A percentile compares a stretch with the other conserved stretches of the same genome.
phyloP scores from a whole-genome alignment of 1,284 basidiomycete genomes.

The Coniophora puteana region DNA sequence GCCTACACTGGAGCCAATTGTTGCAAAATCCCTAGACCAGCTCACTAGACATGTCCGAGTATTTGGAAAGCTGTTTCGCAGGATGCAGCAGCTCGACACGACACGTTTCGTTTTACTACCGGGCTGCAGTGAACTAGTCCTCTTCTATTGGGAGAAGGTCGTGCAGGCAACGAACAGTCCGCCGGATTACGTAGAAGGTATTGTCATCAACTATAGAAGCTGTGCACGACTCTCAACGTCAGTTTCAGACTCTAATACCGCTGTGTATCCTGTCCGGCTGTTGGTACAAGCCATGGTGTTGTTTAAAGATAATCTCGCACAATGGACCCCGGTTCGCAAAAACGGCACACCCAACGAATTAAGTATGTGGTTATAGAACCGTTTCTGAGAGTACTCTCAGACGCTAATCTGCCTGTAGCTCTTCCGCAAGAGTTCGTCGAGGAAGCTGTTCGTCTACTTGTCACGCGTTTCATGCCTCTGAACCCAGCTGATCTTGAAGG shows the following conservation, averaged over 20 bases:
- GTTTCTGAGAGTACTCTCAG: constrained; percentile 2
- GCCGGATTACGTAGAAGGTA: constrained; percentile 55
- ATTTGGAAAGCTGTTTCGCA: constrained; percentile 76
- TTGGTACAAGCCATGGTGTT: constrained; percentile 85
- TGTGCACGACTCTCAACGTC: constrained; percentile 36
- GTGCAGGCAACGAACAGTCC: constrained; percentile 59
- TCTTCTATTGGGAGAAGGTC: constrained; percentile 78
- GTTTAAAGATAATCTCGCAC: constrained; percentile 80
- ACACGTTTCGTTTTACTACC: constrained; percentile 62
- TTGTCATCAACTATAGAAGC: constrained; percentile 10
- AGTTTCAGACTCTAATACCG: constrained; percentile 37
- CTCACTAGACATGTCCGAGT: constrained; percentile 64
- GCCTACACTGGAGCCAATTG: constrained; percentile 23
- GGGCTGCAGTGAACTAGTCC: constrained; percentile 57
- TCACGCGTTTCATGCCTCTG: constrained; percentile 81
- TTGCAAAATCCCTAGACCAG: constrained; percentile 42
- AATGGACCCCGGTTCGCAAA: constrained; percentile 64
- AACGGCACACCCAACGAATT: constrained; percentile 56
- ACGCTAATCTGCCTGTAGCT: constrained; percentile 40
- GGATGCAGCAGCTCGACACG: constrained; percentile 61
- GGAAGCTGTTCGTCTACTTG: constrained; percentile 72
- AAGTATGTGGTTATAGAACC: constrained; percentile 48
- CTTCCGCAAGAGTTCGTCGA: constrained; percentile 75
- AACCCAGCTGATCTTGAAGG: constrained; percentile 74
- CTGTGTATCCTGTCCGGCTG: constrained; percentile 72